Base-by-base conservation (phyloP, 169 alveolate genomes). In the Cryptosporidium viatorum region DNA sequence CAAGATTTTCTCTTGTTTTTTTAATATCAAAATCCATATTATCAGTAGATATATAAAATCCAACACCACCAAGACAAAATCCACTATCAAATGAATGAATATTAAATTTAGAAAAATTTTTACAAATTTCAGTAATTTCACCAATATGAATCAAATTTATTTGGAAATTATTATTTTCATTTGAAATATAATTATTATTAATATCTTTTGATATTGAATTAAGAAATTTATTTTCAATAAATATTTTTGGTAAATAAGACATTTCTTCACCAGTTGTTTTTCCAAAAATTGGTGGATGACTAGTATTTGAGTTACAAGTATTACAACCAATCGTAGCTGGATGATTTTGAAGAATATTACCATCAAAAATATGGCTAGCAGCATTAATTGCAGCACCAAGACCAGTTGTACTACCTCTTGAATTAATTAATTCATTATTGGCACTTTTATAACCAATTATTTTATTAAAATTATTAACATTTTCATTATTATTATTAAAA, bases 361-460 rank as follows among this genome's bases (percentile, higher is more conserved):
- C 89, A 41, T 80, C 89, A 60, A 80, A 80, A 39, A 80, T 80
- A 65, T 80, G 89, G 50, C 67, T 80, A 26, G 89, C 71, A 43
- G 80, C 74, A 62, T 43, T 43, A 48, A 80, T 39, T 16, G 89
- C 75, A 12, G 89, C 71, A 60, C 62, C 89, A 0, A 80, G 52
- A 18, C 85, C 70, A 26, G 89, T 62, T 12, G 71, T 80, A 50
- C 59, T 39, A 35, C 68, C 62, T 39, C 67, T 80, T 33, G 85
- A 51, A n/a, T 14, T 33, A 12, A 33, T 65, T 14, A 33, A 33
- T 16, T 35, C 48, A 31, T 29, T 65, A 65, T 65, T 65, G 12
- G 31, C 33, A 31, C n/a, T 62, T 21, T 43, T 31, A 7, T 0
- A n/a, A 10, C 12, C 45, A 18, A 5, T 23, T n/a, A 18, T 35